Percentiles rank a stretch among this genome's conserved stretches.
These are phyloP conservation scores for Fusarium pilosicola DNA, from an alignment of 2,329 filamentous ascomycete species.

Conservation along the genomic window DNA sequence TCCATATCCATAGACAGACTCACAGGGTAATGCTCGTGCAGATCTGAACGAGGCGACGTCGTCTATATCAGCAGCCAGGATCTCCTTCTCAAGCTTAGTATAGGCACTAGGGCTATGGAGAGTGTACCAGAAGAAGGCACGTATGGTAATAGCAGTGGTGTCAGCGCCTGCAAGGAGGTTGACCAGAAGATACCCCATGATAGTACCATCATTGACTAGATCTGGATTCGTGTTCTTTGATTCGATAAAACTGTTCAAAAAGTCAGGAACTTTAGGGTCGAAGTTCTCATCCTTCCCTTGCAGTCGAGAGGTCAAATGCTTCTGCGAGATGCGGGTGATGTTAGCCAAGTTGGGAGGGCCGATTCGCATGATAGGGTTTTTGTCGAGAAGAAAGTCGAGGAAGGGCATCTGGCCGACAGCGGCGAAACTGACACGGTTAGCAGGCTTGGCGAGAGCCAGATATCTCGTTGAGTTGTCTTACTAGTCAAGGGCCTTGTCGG, in stretches of 20 bases:
- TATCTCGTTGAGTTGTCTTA: background rate
- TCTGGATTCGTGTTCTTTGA: slow-evolving; percentile 48
- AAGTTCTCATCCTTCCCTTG: slow-evolving; percentile 36
- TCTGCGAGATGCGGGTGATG: slow-evolving; percentile 28
- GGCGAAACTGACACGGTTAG: slow-evolving; percentile 39
- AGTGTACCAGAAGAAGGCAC: slow-evolving; percentile 49
- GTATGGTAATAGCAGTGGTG: too few relatives aligned
- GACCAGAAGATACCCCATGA: slow-evolving; percentile 48
- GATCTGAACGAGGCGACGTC: slow-evolving; percentile 25
- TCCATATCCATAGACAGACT: background rate
- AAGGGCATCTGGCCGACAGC: slow-evolving; percentile 46
- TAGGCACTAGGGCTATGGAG: slow-evolving; percentile 46
- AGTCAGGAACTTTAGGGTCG: slow-evolving; percentile 43
- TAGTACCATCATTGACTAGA: slow-evolving; percentile 49
- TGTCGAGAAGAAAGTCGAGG: slow-evolving; percentile 43
- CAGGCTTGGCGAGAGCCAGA: too few relatives aligned
- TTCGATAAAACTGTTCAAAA: slow-evolving; percentile 50
- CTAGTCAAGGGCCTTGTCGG: slow-evolving; percentile 41
- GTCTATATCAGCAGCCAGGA: slow-evolving; percentile 16
- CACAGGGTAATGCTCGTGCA: slow-evolving; percentile 29
- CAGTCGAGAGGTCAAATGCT: slow-evolving; percentile 28
- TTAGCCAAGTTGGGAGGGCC: slow-evolving; percentile 39
- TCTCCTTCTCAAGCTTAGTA: slow-evolving; percentile 35
- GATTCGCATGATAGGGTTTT: slow-evolving; percentile 43
- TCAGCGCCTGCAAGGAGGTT: too few relatives aligned